phyloP scores from a whole-genome alignment of 2,329 filamentous ascomycete species.

The Neofusicoccum umdonicola region DNA sequence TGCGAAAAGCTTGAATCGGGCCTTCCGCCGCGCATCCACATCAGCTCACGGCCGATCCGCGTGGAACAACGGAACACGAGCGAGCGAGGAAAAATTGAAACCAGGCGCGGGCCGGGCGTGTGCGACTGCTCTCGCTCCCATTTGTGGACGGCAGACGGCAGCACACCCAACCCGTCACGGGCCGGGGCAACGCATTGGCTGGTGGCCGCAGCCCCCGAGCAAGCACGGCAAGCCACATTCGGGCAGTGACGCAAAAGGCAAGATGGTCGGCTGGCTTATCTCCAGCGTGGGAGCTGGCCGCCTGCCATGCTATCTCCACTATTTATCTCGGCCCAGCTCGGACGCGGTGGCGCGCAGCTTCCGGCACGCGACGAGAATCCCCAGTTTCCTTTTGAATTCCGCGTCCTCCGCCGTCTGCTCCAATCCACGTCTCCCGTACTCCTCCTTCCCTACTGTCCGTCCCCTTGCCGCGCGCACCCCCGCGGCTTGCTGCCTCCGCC shows the following conservation, averaged over 20 bases:
- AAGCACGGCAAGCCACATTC: neutral
- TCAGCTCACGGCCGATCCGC: neutral
- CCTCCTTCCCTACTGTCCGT: neutral
- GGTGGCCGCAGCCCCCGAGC: neutral
- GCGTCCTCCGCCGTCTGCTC: neutral
- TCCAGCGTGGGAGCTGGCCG: neutral
- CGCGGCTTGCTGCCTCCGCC: neutral
- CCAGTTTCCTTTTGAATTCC: neutral
- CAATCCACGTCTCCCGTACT: neutral
- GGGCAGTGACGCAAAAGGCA: neutral
- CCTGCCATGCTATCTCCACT: conserved; percentile 7
- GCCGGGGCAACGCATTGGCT: neutral
- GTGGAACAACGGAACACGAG: neutral
- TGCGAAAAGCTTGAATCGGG: conserved; percentile 10
- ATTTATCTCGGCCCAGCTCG: conserved; percentile 17
- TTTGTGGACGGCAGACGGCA: too few relatives aligned
- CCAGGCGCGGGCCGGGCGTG: too few relatives aligned
- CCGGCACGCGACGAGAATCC: neutral
- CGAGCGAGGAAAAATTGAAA: too few relatives aligned
- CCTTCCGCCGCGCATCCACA: neutral
- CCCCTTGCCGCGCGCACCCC: neutral
- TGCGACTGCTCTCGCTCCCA: too few relatives aligned
- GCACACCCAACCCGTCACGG: neutral
- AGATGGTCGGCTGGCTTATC: conserved; percentile 1
- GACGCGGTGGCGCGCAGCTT: neutral